Evolutionary conservation across 306 rosid genomes (phyloP).

Genomic region (Trichosanthes cucumerina): DNA sequence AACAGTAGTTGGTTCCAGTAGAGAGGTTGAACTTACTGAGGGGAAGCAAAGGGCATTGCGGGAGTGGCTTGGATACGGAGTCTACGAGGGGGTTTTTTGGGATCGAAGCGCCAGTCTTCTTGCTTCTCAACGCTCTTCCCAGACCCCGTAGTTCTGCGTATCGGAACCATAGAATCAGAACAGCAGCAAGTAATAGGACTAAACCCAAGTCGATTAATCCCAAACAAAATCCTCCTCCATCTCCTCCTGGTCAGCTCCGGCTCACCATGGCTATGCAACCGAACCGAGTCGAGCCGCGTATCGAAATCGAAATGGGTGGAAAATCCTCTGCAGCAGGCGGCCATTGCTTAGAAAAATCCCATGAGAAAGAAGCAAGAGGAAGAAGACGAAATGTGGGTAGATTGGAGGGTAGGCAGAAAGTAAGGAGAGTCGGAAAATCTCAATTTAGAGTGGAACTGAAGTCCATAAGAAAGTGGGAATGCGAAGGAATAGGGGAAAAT

Average conservation of each 20-base stretch:
- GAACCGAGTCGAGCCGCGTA: conserved; percentile 20
- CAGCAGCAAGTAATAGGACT: conserved; percentile 37
- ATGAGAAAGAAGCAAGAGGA: conserved; percentile 12
- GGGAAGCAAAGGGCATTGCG: conserved; percentile 75
- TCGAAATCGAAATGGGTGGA: conserved; percentile 48
- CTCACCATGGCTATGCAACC: conserved; percentile 4
- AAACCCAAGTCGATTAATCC: conserved; percentile 22
- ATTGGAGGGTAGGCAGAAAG: not conserved
- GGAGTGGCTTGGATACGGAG: conserved; percentile 55
- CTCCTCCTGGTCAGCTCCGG: conserved; percentile 30
- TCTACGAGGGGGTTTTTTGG: conserved; percentile 41
- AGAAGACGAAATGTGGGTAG: not conserved
- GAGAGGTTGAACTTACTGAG: conserved; percentile 32
- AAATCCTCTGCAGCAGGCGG: conserved; percentile 57
- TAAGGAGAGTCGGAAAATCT: not conserved
- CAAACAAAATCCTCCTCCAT: conserved; percentile 16
- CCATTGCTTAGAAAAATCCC: conserved; percentile 41
- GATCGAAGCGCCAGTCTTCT: conserved; percentile 57
- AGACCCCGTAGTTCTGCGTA: conserved; percentile 38
- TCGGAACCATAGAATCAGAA: conserved; percentile 58
- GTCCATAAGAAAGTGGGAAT: not conserved
- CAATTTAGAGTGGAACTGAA: not conserved
- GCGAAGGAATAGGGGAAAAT: not conserved
- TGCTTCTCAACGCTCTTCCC: conserved; percentile 30
- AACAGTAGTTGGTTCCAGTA: not conserved